Percentiles rank a stretch among this genome's conserved stretches.
Conservation (phyloP, 768 basidiomycete species). For the Kwoniella bestiolae region DNA sequence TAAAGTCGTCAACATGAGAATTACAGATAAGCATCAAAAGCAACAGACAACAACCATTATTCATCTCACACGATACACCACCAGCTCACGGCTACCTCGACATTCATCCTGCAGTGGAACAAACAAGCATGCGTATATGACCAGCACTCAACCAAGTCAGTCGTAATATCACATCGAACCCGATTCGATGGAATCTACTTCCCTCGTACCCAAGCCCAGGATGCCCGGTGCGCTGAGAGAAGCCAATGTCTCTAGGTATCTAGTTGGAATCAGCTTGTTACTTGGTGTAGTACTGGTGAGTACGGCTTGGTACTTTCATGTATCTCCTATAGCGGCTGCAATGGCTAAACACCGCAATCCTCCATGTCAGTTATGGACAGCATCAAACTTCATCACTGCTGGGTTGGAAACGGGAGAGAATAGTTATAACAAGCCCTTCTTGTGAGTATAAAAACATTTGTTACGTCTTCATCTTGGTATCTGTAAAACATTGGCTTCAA, state of each 20-base stretch:
- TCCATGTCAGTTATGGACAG: slow-evolving; percentile 72
- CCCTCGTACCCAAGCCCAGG: slow-evolving; percentile 18
- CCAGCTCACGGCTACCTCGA: background rate
- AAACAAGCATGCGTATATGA: background rate
- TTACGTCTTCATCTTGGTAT: background rate
- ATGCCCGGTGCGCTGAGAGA: slow-evolving; percentile 16
- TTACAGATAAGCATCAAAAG: background rate
- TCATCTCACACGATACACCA: background rate
- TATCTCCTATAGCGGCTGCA: background rate
- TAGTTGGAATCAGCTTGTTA: slow-evolving; percentile 45
- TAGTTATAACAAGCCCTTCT: slow-evolving; percentile 84
- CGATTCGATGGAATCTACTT: slow-evolving; percentile 23
- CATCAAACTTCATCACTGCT: slow-evolving; percentile 76
- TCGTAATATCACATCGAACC: background rate
- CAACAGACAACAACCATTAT: background rate
- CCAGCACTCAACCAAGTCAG: background rate
- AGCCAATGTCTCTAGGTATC: slow-evolving; percentile 37
- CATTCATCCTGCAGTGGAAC: background rate
- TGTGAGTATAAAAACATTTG: slow-evolving; percentile 62
- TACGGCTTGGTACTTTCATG: too few species aligned
- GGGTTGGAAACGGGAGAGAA: slow-evolving; percentile 63
- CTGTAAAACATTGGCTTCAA: background rate
- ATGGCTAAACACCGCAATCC: background rate
- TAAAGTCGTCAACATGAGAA: background rate
- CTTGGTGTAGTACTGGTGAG: slow-evolving; percentile 44